phyloP scores from a whole-genome alignment of 2,329 filamentous ascomycete species.

The Stromatinia cepivora region DNA sequence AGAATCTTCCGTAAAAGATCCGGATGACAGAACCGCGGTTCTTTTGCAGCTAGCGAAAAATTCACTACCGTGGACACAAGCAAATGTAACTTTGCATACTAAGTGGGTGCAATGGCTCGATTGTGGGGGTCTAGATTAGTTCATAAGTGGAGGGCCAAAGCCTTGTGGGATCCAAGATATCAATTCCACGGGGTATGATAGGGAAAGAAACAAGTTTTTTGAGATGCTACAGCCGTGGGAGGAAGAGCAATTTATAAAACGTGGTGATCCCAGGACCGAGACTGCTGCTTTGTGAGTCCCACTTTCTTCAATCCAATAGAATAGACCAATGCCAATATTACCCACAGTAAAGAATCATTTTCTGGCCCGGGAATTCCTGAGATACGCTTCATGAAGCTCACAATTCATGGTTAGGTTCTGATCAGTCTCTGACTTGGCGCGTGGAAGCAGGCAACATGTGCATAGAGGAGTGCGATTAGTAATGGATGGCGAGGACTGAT shows the following conservation, averaged over 20 bases:
- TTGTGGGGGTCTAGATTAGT: not conserved
- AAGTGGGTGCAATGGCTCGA: not conserved
- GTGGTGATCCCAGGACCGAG: not conserved
- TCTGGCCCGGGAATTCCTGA: not conserved
- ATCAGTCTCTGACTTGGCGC: not conserved
- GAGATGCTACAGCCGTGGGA: fast-evolving
- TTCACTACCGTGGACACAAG: not conserved
- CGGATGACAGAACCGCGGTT: not conserved
- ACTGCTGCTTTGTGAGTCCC: not conserved
- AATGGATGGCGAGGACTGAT: not conserved
- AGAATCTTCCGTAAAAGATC: too few species aligned
- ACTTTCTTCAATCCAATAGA: not conserved
- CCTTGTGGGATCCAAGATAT: not conserved
- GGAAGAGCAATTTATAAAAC: not conserved
- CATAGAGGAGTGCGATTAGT: not conserved
- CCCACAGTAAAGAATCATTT: not conserved
- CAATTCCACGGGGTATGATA: not conserved
- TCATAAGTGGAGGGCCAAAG: not conserved
- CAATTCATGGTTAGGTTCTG: not conserved
- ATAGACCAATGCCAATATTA: not conserved
- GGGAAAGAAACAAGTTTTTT: not conserved
- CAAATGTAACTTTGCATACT: not conserved
- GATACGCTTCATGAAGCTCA: not conserved
- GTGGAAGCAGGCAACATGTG: not conserved
- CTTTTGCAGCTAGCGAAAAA: not conserved